Evolutionary conservation across 306 rosid genomes (phyloP).

Genomic region (Vigna reflexopilosa): DNA sequence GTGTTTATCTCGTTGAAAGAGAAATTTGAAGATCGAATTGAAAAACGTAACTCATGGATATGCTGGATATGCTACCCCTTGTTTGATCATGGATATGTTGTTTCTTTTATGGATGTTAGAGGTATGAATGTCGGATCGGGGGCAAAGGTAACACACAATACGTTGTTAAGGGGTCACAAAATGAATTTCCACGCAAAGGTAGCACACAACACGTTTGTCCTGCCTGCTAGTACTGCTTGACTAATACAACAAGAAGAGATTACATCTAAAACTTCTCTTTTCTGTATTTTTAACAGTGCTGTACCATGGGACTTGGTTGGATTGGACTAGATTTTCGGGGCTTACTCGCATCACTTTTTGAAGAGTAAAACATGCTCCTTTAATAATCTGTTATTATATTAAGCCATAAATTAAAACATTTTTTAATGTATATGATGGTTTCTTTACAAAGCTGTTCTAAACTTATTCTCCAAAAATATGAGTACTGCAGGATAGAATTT

Average conservation of each 20-base stretch:
- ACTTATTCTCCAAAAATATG: constrained; percentile 90
- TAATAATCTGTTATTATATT: constrained; percentile 33
- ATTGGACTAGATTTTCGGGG: constrained; percentile 98
- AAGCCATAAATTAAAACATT: constrained; percentile 7
- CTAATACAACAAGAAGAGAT: constrained; percentile 31
- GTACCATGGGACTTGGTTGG: constrained; percentile 99
- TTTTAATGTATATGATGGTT: constrained; percentile 43
- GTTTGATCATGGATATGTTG: no score
- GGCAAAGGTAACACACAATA: no score
- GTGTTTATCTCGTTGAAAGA: no score
- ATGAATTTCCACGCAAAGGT: no score
- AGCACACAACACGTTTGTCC: not conserved
- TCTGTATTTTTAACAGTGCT: constrained; percentile 67
- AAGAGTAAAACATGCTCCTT: constrained; percentile 65
- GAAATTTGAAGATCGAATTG: no score
- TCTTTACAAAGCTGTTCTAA: constrained; percentile 84
- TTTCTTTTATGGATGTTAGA: no score
- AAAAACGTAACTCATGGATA: no score
- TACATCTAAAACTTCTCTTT: constrained; percentile 40
- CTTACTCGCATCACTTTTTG: constrained; percentile 94
- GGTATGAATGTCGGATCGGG: no score
- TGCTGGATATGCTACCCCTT: no score
- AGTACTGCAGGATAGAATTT: constrained; percentile 84
- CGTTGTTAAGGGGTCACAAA: no score
- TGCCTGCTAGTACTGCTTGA: constrained; percentile 34